Base-by-base conservation (phyloP, 2,329 filamentous ascomycete species). In the Paramyrothecium sp. region DNA sequence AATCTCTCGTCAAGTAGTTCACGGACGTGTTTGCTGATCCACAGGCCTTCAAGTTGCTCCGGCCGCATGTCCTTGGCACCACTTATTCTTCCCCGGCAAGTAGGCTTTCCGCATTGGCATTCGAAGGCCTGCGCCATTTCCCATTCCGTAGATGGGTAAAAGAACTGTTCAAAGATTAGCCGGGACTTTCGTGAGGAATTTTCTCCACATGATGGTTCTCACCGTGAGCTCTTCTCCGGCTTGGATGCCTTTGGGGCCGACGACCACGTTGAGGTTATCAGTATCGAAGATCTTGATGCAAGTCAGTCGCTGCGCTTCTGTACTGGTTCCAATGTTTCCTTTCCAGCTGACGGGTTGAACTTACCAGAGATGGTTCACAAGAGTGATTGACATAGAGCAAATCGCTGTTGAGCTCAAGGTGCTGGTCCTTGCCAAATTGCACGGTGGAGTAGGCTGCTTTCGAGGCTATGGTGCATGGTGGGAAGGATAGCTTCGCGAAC, bases 111-210 rank as follows among this genome's bases (percentile, higher is more conserved):
- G 69, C 89, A 91, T 58, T 82, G 75, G 69, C 89, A 91, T 58
- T 82, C 74, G 68, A 91, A 91, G 3, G 86, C 81, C 75, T 91
- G 88, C 33, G 85, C 84, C 88, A 91, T 90, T 66, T 78, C 67
- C 87, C 87, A 91, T 73, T 91, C 89, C 1, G 88, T 90, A 55
- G 86, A 89, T 3, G 89, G 88, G 65, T 91, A 91, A 74, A 91
- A 91, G 75, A 90, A 91, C 69, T 84, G 57, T 53, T 10, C 4
- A 30, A 10, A 10, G 5, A 30, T 30, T 30, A 30, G 26, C 26
- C 26, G 26, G 5, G 26, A 30, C 26, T 30, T 30, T 30, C 26
- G 26, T 10, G 10, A 30, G 26, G 5, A 4, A 5, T 10, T 30
- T 30, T 30, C 10, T 30, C 26, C 13, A 16, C 13, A 16, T 7